Base-by-base conservation (phyloP, 2,329 filamentous ascomycete species). In the Davidsoniella australis region DNA sequence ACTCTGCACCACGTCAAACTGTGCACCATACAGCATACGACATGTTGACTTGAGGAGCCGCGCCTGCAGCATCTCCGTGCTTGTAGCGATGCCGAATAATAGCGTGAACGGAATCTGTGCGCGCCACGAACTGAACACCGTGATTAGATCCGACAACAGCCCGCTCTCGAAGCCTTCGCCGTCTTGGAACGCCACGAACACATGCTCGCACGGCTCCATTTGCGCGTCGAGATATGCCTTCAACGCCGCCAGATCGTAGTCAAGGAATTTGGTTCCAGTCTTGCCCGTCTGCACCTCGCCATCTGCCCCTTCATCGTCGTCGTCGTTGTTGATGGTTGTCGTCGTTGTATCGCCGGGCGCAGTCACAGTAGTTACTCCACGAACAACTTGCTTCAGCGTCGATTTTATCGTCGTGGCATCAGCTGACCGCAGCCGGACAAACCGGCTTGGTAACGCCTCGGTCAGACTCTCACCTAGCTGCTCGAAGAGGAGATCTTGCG, bases 81-180 rank as follows among this genome's bases (percentile, higher is more conserved):
- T 88, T 0, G 85, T 91, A 24, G 84, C 85, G 49, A 93, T 75
- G 40, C 84, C 85, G 57, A 91, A 84, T 1, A 93, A 66, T 1
- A 87, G 67, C 1, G 82, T 75, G 55, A 91, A 87, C 0, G 80
- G 81, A 43, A 91, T 82, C 20, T 82, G 79, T 55, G 83, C 75
- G 7, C 76, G 72, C 82, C 85, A 91, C 3, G 68, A 69, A 51
- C 64, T 66, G 53, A 89, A 71, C 4, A 88, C 69, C 37, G 71
- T 68, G 42, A 89, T 72, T 36, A 86, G 59, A 51, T 89, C 83
- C 1, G 78, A 78, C 10, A 93, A 65, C n/a, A 91, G 63, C 26
- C 67, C 66, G 43, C 76, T 76, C 56, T 88, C 84, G 58, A 91
- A 88, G 0, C 80, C 84, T 63, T 91, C 85, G 54, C 82, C 86